phyloP scores from a whole-genome alignment of 768 basidiomycete species.

The Boletus pseudo-olivaceus region DNA sequence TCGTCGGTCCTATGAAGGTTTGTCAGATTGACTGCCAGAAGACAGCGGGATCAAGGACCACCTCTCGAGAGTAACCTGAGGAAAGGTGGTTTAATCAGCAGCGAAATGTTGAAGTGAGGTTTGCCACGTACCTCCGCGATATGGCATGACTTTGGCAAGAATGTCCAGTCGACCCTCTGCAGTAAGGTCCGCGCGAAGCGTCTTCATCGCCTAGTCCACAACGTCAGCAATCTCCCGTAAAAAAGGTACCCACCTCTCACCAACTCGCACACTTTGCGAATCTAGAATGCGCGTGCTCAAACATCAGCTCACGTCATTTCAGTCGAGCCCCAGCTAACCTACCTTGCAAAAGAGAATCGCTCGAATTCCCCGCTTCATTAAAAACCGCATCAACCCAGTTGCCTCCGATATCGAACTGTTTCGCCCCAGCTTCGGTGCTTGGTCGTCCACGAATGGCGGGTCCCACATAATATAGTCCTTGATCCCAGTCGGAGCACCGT shows the following conservation, averaged over 20 bases:
- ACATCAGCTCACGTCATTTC: not conserved
- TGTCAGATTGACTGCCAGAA: not conserved
- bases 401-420: conserved; percentile 65
- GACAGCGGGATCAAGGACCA: conserved; percentile 21
- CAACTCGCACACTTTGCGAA: conserved; percentile 78
- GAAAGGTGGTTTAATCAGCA: not conserved
- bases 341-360: conserved; percentile 91
- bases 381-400: conserved; percentile 64
- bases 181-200: conserved; percentile 64
- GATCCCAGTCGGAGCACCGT: conserved; percentile 77
- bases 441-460: conserved; percentile 53
- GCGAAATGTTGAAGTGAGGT: not conserved
- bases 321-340: not conserved
- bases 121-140: conserved; percentile 65
- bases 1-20: conserved; percentile 60
- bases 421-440: conserved; percentile 52
- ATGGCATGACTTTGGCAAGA: conserved; percentile 70
- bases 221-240: not conserved
- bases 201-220: conserved; percentile 69
- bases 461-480: conserved; percentile 85
- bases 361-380: conserved; percentile 79
- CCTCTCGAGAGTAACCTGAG: conserved; percentile 71
- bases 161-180: conserved; percentile 76
- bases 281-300: conserved; percentile 37
- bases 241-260: conserved; percentile 37